Percentiles rank a stretch among this genome's conserved stretches.
Evolutionary conservation across 2,329 filamentous ascomycete species (phyloP).

Genomic region (Chrysoporthe deuterocubensis): DNA sequence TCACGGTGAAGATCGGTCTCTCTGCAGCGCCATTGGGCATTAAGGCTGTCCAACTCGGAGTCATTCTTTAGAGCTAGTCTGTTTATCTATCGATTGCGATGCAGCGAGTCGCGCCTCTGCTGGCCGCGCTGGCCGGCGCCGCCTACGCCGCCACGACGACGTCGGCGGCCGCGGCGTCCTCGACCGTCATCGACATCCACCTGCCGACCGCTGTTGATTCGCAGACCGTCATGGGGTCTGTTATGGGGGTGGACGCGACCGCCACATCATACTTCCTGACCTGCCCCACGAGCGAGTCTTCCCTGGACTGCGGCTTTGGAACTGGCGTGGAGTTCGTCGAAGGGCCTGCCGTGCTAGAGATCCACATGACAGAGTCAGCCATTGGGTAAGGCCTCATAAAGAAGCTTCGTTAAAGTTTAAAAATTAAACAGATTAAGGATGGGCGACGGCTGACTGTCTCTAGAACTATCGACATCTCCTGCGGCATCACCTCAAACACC

Average conservation of each 20-base stretch:
- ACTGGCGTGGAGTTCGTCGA: conserved; percentile 29
- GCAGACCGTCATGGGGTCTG: conserved; percentile 32
- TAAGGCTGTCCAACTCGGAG: not conserved
- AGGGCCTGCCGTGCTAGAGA: conserved; percentile 31
- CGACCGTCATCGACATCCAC: conserved; percentile 29
- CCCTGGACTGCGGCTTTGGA: conserved; percentile 31
- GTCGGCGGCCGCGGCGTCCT: conserved; percentile 13
- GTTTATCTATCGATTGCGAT: conserved; percentile 1
- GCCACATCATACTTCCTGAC: conserved; percentile 32
- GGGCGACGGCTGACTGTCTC: not conserved
- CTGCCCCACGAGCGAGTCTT: conserved; percentile 31
- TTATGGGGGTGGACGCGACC: conserved; percentile 33
- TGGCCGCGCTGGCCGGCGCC: conserved; percentile 19
- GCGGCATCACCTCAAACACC: conserved; percentile 27
- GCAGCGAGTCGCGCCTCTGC: conserved; percentile 10
- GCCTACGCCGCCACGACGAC: conserved; percentile 9
- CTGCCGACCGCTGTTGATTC: conserved; percentile 26
- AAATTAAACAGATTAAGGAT: not conserved
- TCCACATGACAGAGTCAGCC: conserved; percentile 18
- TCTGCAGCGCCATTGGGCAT: not conserved
- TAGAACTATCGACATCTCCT: conserved; percentile 28
- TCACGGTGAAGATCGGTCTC: not conserved
- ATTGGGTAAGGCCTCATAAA: conserved; percentile 20
- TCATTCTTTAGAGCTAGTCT: not conserved
- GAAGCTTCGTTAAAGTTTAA: not conserved